Conservation (phyloP, 2,329 filamentous ascomycete species). For the Pezicula radicicola region DNA sequence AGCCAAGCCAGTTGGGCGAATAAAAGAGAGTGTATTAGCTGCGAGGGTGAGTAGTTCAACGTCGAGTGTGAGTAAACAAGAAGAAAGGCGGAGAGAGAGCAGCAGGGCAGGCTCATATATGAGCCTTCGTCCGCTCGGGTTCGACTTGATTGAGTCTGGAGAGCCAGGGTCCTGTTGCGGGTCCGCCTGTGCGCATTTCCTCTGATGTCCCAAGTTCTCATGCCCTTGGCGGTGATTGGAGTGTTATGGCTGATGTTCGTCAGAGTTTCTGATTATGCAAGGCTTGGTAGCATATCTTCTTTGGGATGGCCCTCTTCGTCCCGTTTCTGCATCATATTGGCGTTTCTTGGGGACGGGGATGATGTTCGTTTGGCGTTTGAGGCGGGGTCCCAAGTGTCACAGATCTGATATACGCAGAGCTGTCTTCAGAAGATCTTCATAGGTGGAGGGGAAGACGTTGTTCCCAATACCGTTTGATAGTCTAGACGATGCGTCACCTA, state of each 20-base stretch:
- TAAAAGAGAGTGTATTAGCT: slow-evolving; percentile 41
- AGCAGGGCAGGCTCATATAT: slow-evolving; percentile 23
- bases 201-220: slow-evolving; percentile 16
- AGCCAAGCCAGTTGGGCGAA: slow-evolving; percentile 50
- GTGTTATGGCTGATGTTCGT: slow-evolving; percentile 21
- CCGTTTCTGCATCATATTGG: slow-evolving; percentile 27
- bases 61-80: slow-evolving; percentile 27
- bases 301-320: slow-evolving; percentile 21
- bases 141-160: slow-evolving; percentile 18
- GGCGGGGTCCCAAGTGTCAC: slow-evolving; percentile 7
- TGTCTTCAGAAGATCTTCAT: background rate
- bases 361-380: slow-evolving; percentile 20
- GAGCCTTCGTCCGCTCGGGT: slow-evolving; percentile 18
- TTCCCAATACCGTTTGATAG: background rate
- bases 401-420: background rate
- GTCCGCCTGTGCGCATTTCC: slow-evolving; percentile 21
- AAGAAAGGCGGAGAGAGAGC: slow-evolving; percentile 16
- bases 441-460: background rate
- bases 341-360: slow-evolving; percentile 26
- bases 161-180: slow-evolving; percentile 17
- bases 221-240: slow-evolving; percentile 13
- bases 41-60: slow-evolving; percentile 29
- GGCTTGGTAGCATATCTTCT: slow-evolving; percentile 26
- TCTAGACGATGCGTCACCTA: background rate
- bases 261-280: slow-evolving; percentile 32